Evolutionary conservation across 208 protist genomes (phyloP).

Genomic region (Trypanosoma grayi): DNA sequence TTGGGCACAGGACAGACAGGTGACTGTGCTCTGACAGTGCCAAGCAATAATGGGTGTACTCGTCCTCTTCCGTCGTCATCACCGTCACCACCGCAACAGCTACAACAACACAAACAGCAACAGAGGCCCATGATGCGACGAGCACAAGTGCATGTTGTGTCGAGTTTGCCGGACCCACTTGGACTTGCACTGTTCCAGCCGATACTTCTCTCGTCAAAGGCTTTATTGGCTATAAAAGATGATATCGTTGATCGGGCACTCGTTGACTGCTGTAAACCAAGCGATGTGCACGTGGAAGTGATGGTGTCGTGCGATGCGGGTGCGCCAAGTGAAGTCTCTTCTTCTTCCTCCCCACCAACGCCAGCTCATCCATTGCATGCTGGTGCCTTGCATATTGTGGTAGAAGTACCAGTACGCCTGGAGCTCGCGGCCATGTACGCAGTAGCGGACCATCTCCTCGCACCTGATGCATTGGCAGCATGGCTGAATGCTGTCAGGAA

Average conservation of each 20-base stretch:
- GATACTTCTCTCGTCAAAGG: background rate
- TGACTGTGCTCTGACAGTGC: too few species aligned
- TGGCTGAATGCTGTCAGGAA: background rate
- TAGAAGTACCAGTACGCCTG: conserved; percentile 3
- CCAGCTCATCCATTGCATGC: background rate
- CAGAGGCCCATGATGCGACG: background rate
- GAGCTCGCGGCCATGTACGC: background rate
- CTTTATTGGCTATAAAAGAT: background rate
- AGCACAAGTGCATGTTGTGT: conserved; percentile 2
- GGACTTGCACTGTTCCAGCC: background rate
- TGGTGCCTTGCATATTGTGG: background rate
- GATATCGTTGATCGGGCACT: conserved; percentile 4
- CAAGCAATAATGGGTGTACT: too few species aligned
- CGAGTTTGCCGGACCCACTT: background rate
- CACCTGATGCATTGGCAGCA: background rate
- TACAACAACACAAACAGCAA: too few species aligned
- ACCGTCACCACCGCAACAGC: background rate
- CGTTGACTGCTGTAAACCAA: background rate
- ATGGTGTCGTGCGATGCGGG: background rate
- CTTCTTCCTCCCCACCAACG: background rate
- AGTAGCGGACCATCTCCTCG: background rate
- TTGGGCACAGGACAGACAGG: too few species aligned
- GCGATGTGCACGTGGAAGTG: background rate
- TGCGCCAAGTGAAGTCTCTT: background rate
- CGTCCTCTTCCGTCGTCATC: background rate